Evolutionary conservation across 2,329 filamentous ascomycete genomes (phyloP), one percentile per base, ranked within the genome.

Genomic region (Colletotrichum sp.): DNA sequence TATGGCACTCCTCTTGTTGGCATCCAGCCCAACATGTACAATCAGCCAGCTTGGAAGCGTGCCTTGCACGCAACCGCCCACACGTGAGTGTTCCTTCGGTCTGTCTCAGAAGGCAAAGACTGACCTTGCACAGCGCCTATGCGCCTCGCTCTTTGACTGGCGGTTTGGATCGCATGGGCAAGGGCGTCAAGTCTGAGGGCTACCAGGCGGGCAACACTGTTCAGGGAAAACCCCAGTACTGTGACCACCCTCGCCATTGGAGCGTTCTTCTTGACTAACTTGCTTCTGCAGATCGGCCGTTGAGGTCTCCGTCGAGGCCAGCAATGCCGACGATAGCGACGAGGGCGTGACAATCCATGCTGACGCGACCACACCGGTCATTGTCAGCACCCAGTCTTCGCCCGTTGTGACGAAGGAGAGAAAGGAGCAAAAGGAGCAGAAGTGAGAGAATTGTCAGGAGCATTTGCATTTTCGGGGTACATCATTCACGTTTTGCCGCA

Each of bases 1-100:
- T 93, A 93, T 79, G 92, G 92, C 76, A 92, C 91, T 75, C 87
- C 90, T 63, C 88, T 90, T 75, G 90, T 93, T 67, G 89, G 91
- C 18, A 86, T 92, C 80, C 89, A 86, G 69, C 88, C 89, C 13
- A 85, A 85, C 70, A 87, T 90, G 78, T 88, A 88, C 75, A 84
- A 82, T 59, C 83, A 85, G 68, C 78, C 82, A 13, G 80, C 81
- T 34, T 87, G 85, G 81, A 85, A 82, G 79, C 85, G 84, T 65
- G 68, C 77, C 34, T 65, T 78, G 34, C 72, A 74, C 13, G 67
- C 75, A 16, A 74, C 74, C 39, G 64, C 67, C 21, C 65, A 70
- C 34, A 63, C 69, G 77, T 78, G 43, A 71, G 75, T 72, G 26
- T 26, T 4, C 32, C 13, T 55, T 16, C 21, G 7, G 1, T 69